Evolutionary conservation across 345 rosid genomes (phyloP).

Genomic region (Citrus trifoliata): DNA sequence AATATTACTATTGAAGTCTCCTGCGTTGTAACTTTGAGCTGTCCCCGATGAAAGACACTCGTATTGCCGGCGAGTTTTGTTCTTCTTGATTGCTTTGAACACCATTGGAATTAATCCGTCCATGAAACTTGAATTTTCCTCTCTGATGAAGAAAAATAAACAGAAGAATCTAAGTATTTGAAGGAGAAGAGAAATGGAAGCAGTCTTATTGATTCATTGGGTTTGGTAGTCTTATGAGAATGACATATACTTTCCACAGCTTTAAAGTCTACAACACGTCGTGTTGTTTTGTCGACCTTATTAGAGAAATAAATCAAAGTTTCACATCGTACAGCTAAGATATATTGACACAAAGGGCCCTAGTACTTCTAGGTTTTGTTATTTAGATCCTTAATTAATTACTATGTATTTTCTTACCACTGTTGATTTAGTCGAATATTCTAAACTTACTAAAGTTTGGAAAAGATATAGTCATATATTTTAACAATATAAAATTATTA

Average conservation of each 20-base stretch:
- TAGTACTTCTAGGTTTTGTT: too few species aligned
- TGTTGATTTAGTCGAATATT: too few species aligned
- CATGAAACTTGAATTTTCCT: slow-evolving; percentile 31
- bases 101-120: slow-evolving; percentile 83
- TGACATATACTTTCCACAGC: slow-evolving; percentile 2
- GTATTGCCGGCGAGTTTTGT: slow-evolving; percentile 52
- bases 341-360: too few species aligned
- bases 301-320: too few species aligned
- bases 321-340: not conserved
- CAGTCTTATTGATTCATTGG: slow-evolving; percentile 18
- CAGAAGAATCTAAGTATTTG: slow-evolving; percentile 1
- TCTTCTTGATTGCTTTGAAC: slow-evolving; percentile 66
- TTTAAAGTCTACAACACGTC: slow-evolving; percentile 23
- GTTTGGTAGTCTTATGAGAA: slow-evolving; percentile 18
- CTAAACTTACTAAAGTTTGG: too few species aligned
- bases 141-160: slow-evolving; percentile 11
- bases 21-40: slow-evolving; percentile 34
- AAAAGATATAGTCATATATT: too few species aligned
- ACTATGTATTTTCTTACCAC: too few species aligned
- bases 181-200: slow-evolving; percentile 7
- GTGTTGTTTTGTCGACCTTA: not conserved
- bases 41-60: slow-evolving; percentile 62
- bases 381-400: too few species aligned
- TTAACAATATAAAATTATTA: too few species aligned
- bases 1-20: slow-evolving; percentile 20